Conservation (phyloP, 1,284 basidiomycete species). For the Cryptococcus depauperatus region DNA sequence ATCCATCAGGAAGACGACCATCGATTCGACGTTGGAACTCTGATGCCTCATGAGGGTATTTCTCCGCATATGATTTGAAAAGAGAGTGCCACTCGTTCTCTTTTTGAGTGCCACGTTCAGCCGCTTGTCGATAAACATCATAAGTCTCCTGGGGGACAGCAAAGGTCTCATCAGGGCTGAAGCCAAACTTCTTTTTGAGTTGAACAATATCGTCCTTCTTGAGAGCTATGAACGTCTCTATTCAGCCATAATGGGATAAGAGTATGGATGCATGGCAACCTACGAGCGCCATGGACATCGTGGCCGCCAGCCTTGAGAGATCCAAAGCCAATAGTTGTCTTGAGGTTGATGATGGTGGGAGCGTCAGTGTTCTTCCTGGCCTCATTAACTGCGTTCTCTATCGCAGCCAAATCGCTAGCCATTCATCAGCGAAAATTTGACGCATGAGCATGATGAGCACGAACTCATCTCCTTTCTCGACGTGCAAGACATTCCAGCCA, state of each 20-base stretch:
- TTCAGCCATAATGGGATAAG: neutral
- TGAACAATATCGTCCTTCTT: slow-evolving; percentile 83
- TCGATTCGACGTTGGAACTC: slow-evolving; percentile 78
- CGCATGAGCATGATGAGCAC: slow-evolving; percentile 22
- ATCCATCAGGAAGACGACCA: slow-evolving; percentile 72
- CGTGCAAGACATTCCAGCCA: slow-evolving; percentile 85
- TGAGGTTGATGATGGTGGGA: slow-evolving; percentile 77
- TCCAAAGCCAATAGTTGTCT: slow-evolving; percentile 88
- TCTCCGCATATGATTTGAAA: slow-evolving; percentile 62
- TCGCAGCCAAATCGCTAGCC: slow-evolving; percentile 63
- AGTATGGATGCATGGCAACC: slow-evolving; percentile 27
- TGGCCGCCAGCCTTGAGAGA: slow-evolving; percentile 87
- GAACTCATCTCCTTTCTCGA: slow-evolving; percentile 72
- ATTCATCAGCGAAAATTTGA: neutral
- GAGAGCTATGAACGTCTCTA: slow-evolving; percentile 58
- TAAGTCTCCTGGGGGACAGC: slow-evolving; percentile 69
- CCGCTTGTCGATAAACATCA: slow-evolving; percentile 59
- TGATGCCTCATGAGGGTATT: slow-evolving; percentile 74
- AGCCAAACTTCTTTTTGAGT: slow-evolving; percentile 77
- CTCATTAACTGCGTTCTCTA: slow-evolving; percentile 70
- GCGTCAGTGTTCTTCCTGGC: slow-evolving; percentile 69
- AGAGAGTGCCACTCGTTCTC: slow-evolving; percentile 70
- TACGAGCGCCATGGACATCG: slow-evolving; percentile 83
- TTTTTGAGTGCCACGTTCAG: slow-evolving; percentile 62
- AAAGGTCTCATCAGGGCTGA: slow-evolving; percentile 73